Percentiles rank a stretch among this genome's conserved stretches.
phyloP scores from a whole-genome alignment of 2,329 filamentous ascomycete genomes.

The Penicillium sclerotiorum region DNA sequence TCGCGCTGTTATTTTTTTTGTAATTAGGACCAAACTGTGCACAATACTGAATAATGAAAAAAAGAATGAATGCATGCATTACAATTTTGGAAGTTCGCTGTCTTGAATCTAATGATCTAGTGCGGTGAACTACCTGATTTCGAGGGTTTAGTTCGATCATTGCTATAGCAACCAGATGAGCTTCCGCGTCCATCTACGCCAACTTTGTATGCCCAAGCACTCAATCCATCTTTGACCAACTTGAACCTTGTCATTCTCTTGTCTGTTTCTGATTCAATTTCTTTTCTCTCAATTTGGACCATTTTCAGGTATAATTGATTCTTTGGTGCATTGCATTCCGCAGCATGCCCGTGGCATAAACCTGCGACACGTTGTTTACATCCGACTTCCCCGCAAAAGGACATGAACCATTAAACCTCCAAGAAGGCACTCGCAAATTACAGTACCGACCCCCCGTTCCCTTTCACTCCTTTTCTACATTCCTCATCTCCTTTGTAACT shows the following conservation, averaged over 20 bases:
- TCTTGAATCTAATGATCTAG: too few relatives aligned
- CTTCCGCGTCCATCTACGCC: background rate
- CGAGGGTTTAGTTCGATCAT: too few relatives aligned
- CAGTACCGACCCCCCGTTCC: slow-evolving; percentile 22
- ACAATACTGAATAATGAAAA: background rate
- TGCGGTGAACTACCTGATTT: too few relatives aligned
- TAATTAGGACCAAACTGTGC: background rate
- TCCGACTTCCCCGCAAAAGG: slow-evolving; percentile 5
- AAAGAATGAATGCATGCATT: background rate
- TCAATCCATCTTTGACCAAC: slow-evolving; percentile 1
- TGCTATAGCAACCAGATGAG: slow-evolving; percentile 35
- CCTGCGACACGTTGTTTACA: slow-evolving; percentile 6
- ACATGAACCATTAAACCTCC: slow-evolving; percentile 8
- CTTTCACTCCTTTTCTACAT: slow-evolving; percentile 4
- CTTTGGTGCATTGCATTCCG: slow-evolving; percentile 9
- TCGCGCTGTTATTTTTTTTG: background rate
- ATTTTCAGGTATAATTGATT: background rate
- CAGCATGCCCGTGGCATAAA: slow-evolving; percentile 23
- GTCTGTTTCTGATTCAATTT: slow-evolving; percentile 3
- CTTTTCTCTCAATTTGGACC: background rate
- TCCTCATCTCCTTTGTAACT: slow-evolving; percentile 6
- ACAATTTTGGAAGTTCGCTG: too few relatives aligned
- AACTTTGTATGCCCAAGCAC: slow-evolving; percentile 3
- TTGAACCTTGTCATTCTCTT: background rate
- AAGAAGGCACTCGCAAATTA: slow-evolving; percentile 11